phyloP scores from a whole-genome alignment of 257 asterid species.

The Solanum pinnatisectum region DNA sequence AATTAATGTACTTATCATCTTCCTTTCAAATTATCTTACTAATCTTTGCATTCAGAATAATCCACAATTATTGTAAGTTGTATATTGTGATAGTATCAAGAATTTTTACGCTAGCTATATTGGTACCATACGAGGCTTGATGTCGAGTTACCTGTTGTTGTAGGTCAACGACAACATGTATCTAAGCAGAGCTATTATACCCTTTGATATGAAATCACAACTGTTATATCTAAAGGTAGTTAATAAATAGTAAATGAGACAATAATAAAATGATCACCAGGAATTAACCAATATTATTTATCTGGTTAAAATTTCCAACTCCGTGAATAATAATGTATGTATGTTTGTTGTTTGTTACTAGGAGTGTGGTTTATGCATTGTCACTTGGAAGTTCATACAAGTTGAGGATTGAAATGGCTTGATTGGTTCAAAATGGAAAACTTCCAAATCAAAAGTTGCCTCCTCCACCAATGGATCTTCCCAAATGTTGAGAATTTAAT shows the following conservation, averaged over 20 bases:
- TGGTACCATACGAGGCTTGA: no score
- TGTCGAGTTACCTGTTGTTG: no score
- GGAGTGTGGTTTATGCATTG: slow-evolving; percentile 2
- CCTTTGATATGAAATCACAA: no score
- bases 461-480: slow-evolving; percentile 60
- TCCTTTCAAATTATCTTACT: background rate
- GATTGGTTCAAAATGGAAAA: slow-evolving; percentile 55
- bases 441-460: slow-evolving; percentile 42
- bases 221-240: no score
- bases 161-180: no score
- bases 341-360: background rate
- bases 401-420: slow-evolving; percentile 40
- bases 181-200: no score
- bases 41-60: background rate
- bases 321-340: background rate
- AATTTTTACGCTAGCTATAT: no score
- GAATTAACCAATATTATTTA: background rate
- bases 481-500: slow-evolving; percentile 24
- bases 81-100: no score
- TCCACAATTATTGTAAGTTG: background rate
- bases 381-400: background rate
- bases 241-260: no score
- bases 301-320: background rate
- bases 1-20: background rate
- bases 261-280: no score